Base-by-base conservation (phyloP, 2,329 filamentous ascomycete genomes). In the Sporothrix pseudoabietina region DNA sequence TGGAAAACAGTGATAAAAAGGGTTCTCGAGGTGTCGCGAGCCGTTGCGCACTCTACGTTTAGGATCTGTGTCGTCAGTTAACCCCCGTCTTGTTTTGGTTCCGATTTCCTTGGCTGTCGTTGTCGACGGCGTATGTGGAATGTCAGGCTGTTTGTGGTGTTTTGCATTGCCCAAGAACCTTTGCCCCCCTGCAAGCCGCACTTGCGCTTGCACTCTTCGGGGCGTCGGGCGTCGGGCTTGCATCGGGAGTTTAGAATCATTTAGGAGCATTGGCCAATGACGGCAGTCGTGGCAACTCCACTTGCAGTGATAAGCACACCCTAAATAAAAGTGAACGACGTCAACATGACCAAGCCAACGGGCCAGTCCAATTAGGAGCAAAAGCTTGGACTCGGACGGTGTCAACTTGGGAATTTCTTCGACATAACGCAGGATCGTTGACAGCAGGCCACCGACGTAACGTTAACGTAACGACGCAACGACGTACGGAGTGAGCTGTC, bases 331-430 rank as follows among this genome's bases (percentile, higher is more conserved):
- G 39, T 26, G n/a, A 65, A 65, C 19, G 35, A 65, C 59, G 59
- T 65, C 59, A 65, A 65, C 6, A 39, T 65, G 59, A 65, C 59
- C 35, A 65, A 65, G 57, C 57, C 41, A 44, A 44, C 3, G 41
- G 41, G 41, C 41, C 41, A 44, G 9, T 14, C 41, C 41, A 44
- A 44, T 3, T 14, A 44, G 41, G 12, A 14, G 6, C 2, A 16
- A 19, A 57, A 57, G 26, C 52, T 55, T 55, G 52, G 52, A 49
- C 47, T 35, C 19, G 47, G 47, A 49, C 47, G 16, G 16, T 35
- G 35, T 35, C 4, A 35, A 35, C 8, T 35, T n/a, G 49, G 26
- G 26, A 26, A 26, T 26, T 26, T 26, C 26, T 26, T 16, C 49
- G 6, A 35, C 19, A 9, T 1, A 54, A 54, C 49, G 26, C 26